These are phyloP conservation scores for Ophioceras dolichostomum DNA, from an alignment of 2,329 filamentous ascomycete genomes.

Conservation along the genomic window DNA sequence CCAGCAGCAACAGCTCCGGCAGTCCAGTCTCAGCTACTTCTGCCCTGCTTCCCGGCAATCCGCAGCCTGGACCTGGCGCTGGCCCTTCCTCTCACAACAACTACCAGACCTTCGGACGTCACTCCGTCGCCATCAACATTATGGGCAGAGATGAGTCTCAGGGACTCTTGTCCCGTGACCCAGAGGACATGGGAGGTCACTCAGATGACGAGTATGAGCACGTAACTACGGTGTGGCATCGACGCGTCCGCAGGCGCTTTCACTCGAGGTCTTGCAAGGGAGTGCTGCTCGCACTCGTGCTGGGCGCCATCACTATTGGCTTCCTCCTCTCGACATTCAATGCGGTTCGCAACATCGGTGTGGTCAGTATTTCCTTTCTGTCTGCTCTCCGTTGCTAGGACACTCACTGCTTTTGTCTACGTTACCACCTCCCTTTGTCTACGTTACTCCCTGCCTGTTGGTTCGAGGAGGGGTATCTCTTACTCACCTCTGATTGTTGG, in stretches of 20 bases:
- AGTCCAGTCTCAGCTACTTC: neutral
- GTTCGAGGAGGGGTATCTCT: no score
- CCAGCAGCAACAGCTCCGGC: conserved; percentile 14
- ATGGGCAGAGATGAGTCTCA: conserved; percentile 32
- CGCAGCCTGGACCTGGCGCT: no score
- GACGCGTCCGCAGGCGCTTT: conserved; percentile 13
- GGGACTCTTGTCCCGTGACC: conserved; percentile 26
- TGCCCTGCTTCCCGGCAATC: no score
- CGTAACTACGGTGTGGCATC: conserved; percentile 10
- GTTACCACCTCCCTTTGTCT: no score
- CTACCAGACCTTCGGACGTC: conserved; percentile 1
- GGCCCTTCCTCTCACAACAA: no score
- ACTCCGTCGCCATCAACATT: conserved; percentile 13
- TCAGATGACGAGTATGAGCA: conserved; percentile 15
- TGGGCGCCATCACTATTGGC: conserved; percentile 17
- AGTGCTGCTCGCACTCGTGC: conserved; percentile 13
- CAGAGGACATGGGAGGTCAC: conserved; percentile 32
- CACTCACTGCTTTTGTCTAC: no score
- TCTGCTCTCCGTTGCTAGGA: no score
- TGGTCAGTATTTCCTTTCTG: no score
- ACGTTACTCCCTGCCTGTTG: no score
- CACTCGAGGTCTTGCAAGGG: conserved; percentile 17
- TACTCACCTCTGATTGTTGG: no score
- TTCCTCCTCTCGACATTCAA: conserved; percentile 16
- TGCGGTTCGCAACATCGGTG: conserved; percentile 11